Evolutionary conservation across 208 protist species (phyloP).

Genomic region (Hexamita inflata): DNA sequence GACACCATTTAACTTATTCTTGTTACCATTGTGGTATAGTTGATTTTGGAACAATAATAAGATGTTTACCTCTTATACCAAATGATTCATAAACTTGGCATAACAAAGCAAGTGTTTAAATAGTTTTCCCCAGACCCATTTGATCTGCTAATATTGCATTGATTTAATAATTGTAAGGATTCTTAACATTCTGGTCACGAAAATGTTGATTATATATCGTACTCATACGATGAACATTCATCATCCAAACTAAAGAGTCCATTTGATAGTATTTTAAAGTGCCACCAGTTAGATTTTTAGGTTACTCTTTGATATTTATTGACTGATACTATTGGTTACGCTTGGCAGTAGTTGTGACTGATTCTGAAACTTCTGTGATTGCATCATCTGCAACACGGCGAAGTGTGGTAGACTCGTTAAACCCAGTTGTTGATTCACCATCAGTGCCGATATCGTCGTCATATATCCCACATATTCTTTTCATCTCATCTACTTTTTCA

Average conservation of each 20-base stretch:
- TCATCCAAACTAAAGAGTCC: neutral
- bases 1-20: constrained; percentile 82
- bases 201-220: constrained; percentile 1
- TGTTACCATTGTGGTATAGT: constrained; percentile 86
- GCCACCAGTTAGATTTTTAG: neutral
- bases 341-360: no score
- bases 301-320: neutral
- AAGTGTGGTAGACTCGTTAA: no score
- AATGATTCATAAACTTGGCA: neutral
- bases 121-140: constrained; percentile 74
- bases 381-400: no score
- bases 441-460: no score
- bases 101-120: constrained; percentile 28
- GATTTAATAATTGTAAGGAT: neutral
- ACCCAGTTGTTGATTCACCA: no score
- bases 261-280: constrained; percentile 5
- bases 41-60: constrained; percentile 60
- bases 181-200: neutral
- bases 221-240: neutral
- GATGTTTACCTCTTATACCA: neutral
- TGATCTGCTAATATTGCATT: constrained; percentile 94
- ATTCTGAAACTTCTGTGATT: no score
- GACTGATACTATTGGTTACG: no score
- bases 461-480: no score
- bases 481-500: no score